Base-by-base conservation (phyloP, 78 protist species). In the Capsaspora owczarzaki region DNA sequence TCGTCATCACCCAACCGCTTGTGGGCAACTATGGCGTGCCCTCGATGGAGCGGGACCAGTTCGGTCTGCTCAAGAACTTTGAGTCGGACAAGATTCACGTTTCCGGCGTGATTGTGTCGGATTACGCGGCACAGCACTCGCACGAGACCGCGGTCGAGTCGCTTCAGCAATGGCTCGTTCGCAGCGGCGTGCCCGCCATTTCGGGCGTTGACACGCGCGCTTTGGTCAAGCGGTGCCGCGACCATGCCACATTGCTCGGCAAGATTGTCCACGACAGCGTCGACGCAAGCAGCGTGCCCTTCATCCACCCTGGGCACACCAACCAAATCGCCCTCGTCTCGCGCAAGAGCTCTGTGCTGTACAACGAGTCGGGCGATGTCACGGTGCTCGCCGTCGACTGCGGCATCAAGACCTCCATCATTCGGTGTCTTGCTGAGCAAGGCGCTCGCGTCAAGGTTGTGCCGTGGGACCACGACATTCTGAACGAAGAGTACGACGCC, bases 11-110 rank as follows among this genome's bases (percentile, higher is more conserved):
- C 20, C 93, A 86, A 79, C 99, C 99, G 6, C 60, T 94, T 41
- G 86, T 93, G 25, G 98, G 99, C 41, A 94, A 94, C 94, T 94
- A 94, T 76, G 99, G 99, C 44, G 95, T 94, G 19, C 97, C 98
- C 49, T 16, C 75, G 38, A 79, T 23, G 41, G 87, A 86, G 33
- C 85, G 47, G 70, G 79, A 79, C 31, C 23, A 44, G 46, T 49
- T 12, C 49, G 94, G 93, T 22, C 81, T 96, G 43, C 89, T 93
- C 40, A 8, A 49, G 31, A 47, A 80, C 82, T 87, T 94, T 42
- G 99, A 96, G 80, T 88, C 94, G 5, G 53, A 78, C 37, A 37
- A 56, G n/a, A 89, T 91, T 35, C 95, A 91, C 68, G 84, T 83
- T 25, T 87, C 90, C 19, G 98, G 85, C 8, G 76, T 93, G 31